These are phyloP conservation scores for Aureobasidium musti DNA, from an alignment of 2,329 filamentous ascomycete genomes.

Conservation along the genomic window DNA sequence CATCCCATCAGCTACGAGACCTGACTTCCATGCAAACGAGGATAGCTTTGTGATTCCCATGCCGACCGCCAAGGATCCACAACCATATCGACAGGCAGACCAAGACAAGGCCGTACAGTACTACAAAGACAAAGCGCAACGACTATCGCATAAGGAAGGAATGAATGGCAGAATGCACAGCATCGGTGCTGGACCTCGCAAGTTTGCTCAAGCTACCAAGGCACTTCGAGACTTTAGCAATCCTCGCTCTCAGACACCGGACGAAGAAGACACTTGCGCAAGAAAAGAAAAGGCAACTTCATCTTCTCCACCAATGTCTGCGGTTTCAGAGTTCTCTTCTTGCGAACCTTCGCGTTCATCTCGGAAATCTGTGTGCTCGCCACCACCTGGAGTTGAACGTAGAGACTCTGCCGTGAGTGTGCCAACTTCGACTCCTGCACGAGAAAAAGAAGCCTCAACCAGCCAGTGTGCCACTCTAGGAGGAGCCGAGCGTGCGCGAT, in stretches of 20 bases:
- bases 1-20: conserved; percentile 11
- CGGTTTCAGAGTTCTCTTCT: neutral
- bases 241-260: neutral
- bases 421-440: neutral
- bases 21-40: conserved; percentile 27
- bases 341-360: neutral
- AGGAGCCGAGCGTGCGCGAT: neutral
- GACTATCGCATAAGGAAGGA: conserved; percentile 35
- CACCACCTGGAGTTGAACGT: conserved; percentile 3
- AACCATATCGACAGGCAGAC: conserved; percentile 40
- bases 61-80: conserved; percentile 42
- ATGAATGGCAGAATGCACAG: conserved; percentile 28
- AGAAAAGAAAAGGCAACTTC: neutral
- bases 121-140: conserved; percentile 37
- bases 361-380: conserved; percentile 7
- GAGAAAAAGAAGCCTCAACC: neutral
- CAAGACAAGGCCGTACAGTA: conserved; percentile 40
- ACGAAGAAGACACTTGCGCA: neutral
- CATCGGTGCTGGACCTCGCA: conserved; percentile 29
- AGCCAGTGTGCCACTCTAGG: neutral
- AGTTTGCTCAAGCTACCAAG: conserved; percentile 30
- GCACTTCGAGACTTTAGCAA: conserved; percentile 24
- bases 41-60: conserved; percentile 41
- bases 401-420: conserved; percentile 18
- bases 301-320: conserved; percentile 4